Conservation (phyloP, 2,329 filamentous ascomycete species). For the Atkinsonella texensis region DNA sequence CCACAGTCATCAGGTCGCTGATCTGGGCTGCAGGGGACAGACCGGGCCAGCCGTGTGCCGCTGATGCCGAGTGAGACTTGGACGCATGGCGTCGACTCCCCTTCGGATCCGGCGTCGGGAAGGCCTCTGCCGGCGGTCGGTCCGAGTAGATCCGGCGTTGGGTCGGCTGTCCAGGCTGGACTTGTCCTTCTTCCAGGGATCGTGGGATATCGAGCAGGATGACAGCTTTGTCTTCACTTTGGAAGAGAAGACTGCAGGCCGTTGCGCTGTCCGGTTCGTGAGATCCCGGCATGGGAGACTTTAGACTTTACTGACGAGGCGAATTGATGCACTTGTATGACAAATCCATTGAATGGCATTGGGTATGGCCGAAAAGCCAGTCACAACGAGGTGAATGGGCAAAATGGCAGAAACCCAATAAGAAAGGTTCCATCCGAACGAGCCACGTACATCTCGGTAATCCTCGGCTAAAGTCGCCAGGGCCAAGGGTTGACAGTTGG, state of each 20-base stretch:
- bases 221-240: slow-evolving; percentile 27
- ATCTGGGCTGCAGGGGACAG: slow-evolving; percentile 34
- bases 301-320: too few species aligned
- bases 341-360: not conserved
- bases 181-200: slow-evolving; percentile 57
- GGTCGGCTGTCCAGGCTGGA: slow-evolving; percentile 24
- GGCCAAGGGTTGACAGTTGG: not conserved
- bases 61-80: not conserved
- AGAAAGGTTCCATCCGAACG: not conserved
- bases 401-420: not conserved
- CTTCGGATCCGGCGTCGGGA: slow-evolving; percentile 37
- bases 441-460: slow-evolving; percentile 6
- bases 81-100: not conserved
- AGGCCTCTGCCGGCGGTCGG: slow-evolving; percentile 30
- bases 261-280: not conserved
- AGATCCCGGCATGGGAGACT: not conserved
- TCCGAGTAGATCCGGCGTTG: slow-evolving; percentile 33
- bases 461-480: slow-evolving; percentile 9
- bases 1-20: slow-evolving; percentile 40
- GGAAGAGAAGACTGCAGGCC: slow-evolving; percentile 21
- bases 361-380: not conserved
- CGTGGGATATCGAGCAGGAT: slow-evolving; percentile 56
- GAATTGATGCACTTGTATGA: too few species aligned
- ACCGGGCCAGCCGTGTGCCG: slow-evolving; percentile 18
- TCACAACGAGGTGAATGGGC: not conserved